These are phyloP conservation scores for Xerocomellus amylosporus DNA, from an alignment of 768 basidiomycete species.

Conservation along the genomic window DNA sequence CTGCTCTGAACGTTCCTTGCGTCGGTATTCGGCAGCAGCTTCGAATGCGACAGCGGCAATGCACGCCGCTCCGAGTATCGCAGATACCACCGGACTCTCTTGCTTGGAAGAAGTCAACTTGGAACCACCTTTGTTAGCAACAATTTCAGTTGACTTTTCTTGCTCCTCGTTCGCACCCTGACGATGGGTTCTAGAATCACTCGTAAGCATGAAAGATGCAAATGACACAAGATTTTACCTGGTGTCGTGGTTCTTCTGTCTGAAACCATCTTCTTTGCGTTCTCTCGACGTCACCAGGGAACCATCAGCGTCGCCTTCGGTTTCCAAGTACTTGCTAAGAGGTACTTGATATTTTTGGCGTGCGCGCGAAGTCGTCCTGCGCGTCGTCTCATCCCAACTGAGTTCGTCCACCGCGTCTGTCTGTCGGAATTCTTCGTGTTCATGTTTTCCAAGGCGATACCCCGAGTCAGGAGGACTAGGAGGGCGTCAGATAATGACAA, in stretches of 20 bases:
- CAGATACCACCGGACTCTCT: slow-evolving; percentile 11
- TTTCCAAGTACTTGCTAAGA: slow-evolving; percentile 12
- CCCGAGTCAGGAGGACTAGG: not conserved
- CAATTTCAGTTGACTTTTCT: not conserved
- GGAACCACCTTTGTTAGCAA: not conserved
- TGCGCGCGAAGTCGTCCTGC: not conserved
- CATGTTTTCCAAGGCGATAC: not conserved
- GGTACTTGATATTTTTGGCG: slow-evolving; percentile 18
- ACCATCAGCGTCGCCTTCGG: not conserved
- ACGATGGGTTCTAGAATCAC: not conserved
- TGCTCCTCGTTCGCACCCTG: not conserved
- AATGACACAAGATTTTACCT: not conserved
- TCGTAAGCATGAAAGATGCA: not conserved
- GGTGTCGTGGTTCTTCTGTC: not conserved
- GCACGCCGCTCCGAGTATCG: slow-evolving; percentile 6
- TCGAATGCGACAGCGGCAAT: slow-evolving; percentile 14
- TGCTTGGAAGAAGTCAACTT: slow-evolving; percentile 1
- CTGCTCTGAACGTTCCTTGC: slow-evolving; percentile 1
- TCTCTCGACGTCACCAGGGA: not conserved
- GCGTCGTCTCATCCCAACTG: slow-evolving; percentile 3
- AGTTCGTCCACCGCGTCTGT: not conserved
- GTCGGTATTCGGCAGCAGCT: slow-evolving; percentile 3
- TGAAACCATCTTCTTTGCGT: not conserved
- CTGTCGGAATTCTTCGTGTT: not conserved
- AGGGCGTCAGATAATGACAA: not conserved